Conservation (phyloP, 768 basidiomycete species). For the Xerocomus brunneocitrinus region DNA sequence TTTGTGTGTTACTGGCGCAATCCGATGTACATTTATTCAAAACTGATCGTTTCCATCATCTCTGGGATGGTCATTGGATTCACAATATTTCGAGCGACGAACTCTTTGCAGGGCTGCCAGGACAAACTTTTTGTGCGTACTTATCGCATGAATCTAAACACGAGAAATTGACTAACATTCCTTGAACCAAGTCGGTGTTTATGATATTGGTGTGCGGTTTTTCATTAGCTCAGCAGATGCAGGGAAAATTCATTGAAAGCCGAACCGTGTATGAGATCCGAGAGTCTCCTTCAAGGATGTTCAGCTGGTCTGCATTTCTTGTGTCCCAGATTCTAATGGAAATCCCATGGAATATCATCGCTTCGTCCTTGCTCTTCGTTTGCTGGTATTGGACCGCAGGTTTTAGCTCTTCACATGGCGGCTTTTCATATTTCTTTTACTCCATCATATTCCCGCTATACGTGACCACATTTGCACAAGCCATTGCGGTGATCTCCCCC, state of each 20-base stretch:
- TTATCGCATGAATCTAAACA: not conserved
- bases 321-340: constrained; percentile 48
- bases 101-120: constrained; percentile 38
- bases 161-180: not conserved
- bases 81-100: constrained; percentile 36
- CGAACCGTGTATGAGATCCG: constrained; percentile 59
- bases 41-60: constrained; percentile 34
- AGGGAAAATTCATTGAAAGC: constrained; percentile 51
- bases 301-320: constrained; percentile 57
- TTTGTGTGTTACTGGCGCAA: constrained; percentile 36
- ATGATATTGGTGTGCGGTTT: constrained; percentile 42
- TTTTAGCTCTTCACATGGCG: constrained; percentile 34
- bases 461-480: constrained; percentile 39
- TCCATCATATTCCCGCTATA: constrained; percentile 40
- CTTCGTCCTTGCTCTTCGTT: constrained; percentile 38
- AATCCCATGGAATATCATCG: constrained; percentile 40
- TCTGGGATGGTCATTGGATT: constrained; percentile 39
- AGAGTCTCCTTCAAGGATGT: constrained; percentile 60
- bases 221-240: constrained; percentile 54
- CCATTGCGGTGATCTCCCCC: constrained; percentile 40
- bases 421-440: constrained; percentile 37
- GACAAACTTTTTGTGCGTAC: constrained; percentile 39
- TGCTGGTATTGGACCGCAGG: constrained; percentile 51
- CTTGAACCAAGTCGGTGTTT: constrained; percentile 40
- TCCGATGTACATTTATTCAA: constrained; percentile 37